Evolutionary conservation across 176 grass and related monocot species (phyloP), one percentile per base, ranked within the genome.

Genomic region (bread wheat (Triticum aestivum)): DNA sequence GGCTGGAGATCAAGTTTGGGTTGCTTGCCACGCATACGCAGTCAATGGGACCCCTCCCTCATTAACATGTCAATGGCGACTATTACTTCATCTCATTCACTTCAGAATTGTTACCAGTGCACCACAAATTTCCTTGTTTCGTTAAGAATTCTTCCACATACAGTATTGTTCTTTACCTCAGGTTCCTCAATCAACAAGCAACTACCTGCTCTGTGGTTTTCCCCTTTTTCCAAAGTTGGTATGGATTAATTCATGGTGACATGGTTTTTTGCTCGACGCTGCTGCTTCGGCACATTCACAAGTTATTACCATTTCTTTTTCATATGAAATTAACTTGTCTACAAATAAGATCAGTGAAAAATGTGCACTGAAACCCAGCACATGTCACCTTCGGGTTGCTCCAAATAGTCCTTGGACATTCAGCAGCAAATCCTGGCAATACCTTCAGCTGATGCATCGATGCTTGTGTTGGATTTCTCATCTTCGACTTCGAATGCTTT

Each of bases 401-500:
- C 44, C 12, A 45, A 45, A 45, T 45, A 45, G 44, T 13, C 35
- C 15, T 64, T 62, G 56, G 29, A 38, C 69, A 77, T 63, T 54
- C 63, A 56, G 33, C 54, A 68, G 38, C 3, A 76, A 38, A 77
- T 32, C 1, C 30, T 75, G 18, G 32, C 24, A 39, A 23, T 80
- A 3, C 33, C 64, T 0, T 58, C n/a, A 64, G 77, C 56, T 52
- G 45, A 44, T 69, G 14, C 52, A 87, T 61, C 66, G 38, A 79
- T 56, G 21, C 85, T 75, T 6, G 54, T 5, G 52, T 83, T 61
- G 9, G 20, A 63, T 3, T 13, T 47, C 79, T 86, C 52, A 23
- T 82, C 42, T 15, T 89, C 81, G 29, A 74, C n/a, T 15, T 3
- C n/a, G 52, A 26, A 39, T 72, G 21, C 54, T 68, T 79, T 65